Evolutionary conservation across 2,329 filamentous ascomycete species (phyloP).

Genomic region (Coniosporium tulheliwenetii): DNA sequence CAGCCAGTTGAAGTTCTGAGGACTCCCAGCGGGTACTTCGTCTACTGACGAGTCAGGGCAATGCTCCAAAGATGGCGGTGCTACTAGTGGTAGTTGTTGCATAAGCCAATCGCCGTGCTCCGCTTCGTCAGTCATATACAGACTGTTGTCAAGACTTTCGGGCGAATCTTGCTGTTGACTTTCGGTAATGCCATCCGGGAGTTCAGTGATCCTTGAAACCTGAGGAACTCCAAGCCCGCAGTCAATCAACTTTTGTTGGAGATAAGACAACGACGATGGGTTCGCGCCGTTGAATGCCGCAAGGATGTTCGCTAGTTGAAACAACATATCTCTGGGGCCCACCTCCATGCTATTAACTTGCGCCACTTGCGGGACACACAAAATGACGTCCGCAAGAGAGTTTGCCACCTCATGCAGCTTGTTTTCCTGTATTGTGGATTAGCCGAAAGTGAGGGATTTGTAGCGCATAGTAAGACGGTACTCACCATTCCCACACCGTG

Average conservation of each 20-base stretch:
- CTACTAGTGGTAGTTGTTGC: no score
- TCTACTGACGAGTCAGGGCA: no score
- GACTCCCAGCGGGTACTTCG: no score
- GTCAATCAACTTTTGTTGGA: background rate
- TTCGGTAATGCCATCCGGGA: background rate
- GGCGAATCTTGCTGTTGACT: background rate
- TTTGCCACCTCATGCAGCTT: slow-evolving; percentile 5
- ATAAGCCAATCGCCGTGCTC: no score
- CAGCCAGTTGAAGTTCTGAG: no score
- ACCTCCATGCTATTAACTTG: background rate
- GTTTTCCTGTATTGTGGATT: slow-evolving; percentile 12
- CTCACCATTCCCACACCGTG: slow-evolving; percentile 1
- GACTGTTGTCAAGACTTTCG: no score
- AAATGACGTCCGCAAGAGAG: background rate
- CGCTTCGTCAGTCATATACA: no score
- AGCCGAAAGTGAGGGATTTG: no score
- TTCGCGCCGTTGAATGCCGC: background rate
- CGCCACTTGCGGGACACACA: background rate
- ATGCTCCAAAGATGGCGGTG: no score
- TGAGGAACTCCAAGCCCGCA: background rate
- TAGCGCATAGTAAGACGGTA: slow-evolving; percentile 8
- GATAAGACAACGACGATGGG: background rate
- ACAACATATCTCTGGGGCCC: background rate
- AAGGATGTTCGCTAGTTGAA: background rate
- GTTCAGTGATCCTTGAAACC: background rate